Base-by-base conservation (phyloP, 2,329 filamentous ascomycete species). In the Phoma sp. region DNA sequence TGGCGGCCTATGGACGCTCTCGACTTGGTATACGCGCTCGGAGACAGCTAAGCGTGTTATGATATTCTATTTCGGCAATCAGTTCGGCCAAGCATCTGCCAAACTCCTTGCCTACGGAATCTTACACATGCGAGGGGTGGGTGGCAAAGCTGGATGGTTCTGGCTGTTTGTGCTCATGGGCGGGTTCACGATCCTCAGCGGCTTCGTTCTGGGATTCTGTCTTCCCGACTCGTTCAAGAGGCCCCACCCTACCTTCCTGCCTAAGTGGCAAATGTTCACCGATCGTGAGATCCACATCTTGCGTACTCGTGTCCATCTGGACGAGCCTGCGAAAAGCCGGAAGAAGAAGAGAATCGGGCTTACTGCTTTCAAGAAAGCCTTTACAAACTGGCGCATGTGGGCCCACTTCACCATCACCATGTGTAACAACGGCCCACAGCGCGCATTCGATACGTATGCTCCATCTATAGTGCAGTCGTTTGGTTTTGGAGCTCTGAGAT, bases 11-110 rank as follows among this genome's bases (percentile, higher is more conserved):
- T 88, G 0, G 89, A 86, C 74, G 76, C 90, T 24, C 83, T 84
- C 3, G 89, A 91, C 73, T 89, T 88, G 74, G 74, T 91, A 90
- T 75, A 91, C 84, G 57, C 38, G 68, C 58, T 41, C 52, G 1
- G 77, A 78, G 55, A 64, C 78, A 1, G 73, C 76, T 0, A 71
- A 74, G 25, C 68, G 77, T 2, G 59, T 78, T n/a, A 71, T 71
- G 2, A 75, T 75, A 46, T 78, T 78, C 63, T 78, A 75, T 72
- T 72, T 73, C 7, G 69, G 72, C 2, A 59, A 74, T 14, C 69
- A 72, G 22, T 62, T 71, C 32, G 67, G 72, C 1, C 67, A 67
- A 7, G 72, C 73, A 2, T 68, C 74, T 11, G 70, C 71, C 0
- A 70, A 72, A 27, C 60, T 77, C 1, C 61, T 77, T 1, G 75